Base-by-base conservation (phyloP, 2,329 filamentous ascomycete species). In the Trichoderma pleuroti region DNA sequence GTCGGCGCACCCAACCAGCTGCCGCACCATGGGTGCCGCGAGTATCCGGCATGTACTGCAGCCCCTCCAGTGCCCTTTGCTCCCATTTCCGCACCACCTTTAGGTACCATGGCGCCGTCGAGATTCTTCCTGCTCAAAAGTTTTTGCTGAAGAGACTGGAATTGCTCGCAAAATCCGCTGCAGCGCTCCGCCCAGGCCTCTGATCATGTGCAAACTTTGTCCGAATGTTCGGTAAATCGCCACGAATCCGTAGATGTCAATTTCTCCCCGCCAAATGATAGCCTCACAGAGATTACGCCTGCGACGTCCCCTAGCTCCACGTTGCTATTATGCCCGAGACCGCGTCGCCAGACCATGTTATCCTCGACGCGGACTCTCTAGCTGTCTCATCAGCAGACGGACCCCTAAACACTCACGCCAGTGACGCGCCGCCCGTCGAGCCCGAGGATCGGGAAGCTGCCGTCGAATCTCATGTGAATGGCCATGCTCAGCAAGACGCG, bases 181-280 rank as follows among this genome's bases (percentile, higher is more conserved):
- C 80, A 81, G 79, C 81, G 77, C 79, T 79, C 83, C 80, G 79
- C 80, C 81, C 79, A 83, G 81, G 80, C 78, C 77, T 81, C 83
- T 85, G 83, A 85, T 79, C 83, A 88, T 87, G 85, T 80, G 79
- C 83, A 88, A 82, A 89, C 75, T 83, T 82, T 78, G 79, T 80
- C 78, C 82, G 76, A 77, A 80, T 77, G 82, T 79, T 83, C 80
- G 77, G 76, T 83, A 79, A 84, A 81, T 76, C 76, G 74, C 75
- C 81, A 82, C 79, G 76, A 80, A 82, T 85, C 80, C 76, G 80
- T 84, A 85, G 88, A 90, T 84, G 78, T 82, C 82, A 80, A 81
- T 88, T 87, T 87, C 79, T 80, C 77, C 80, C 72, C 80, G 76
- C 81, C 87, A 86, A 84, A 90, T 90, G 88, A 85, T 80, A 82